A percentile compares a stretch with the other conserved stretches of the same genome.
Conservation (phyloP, 2,329 filamentous ascomycete species). For the Botryotinia globosa region DNA sequence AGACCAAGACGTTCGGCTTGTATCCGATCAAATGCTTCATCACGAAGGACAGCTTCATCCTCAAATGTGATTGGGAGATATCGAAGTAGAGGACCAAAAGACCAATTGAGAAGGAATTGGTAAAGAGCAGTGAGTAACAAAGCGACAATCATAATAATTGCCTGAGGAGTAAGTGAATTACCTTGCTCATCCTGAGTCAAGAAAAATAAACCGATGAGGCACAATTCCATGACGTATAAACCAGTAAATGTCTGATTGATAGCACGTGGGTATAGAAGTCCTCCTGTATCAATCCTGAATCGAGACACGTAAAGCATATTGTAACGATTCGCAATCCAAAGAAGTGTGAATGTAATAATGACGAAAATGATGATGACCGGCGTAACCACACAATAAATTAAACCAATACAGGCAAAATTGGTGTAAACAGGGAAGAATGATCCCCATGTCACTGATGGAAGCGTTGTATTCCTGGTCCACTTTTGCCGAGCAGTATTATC, state of each 20-base stretch:
- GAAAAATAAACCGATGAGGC: conserved; percentile 86
- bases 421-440: conserved; percentile 95
- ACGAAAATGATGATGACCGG: conserved; percentile 92
- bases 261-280: conserved; percentile 84
- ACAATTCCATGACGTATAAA: conserved; percentile 91
- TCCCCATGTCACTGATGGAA: conserved; percentile 82
- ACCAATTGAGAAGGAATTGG: conserved; percentile 75
- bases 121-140: conserved; percentile 69
- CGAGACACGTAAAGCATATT: conserved; percentile 93
- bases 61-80: conserved; percentile 94
- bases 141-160: conserved; percentile 77
- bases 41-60: conserved; percentile 88
- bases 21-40: conserved; percentile 80
- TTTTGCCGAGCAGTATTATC: conserved; percentile 82
- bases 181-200: conserved; percentile 59
- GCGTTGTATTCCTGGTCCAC: conserved; percentile 76
- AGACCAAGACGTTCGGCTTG: conserved; percentile 70
- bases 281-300: conserved; percentile 86
- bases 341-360: conserved; percentile 82
- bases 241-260: conserved; percentile 96
- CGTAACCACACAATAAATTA: conserved; percentile 85
- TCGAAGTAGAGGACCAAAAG: conserved; percentile 80
- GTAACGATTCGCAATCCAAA: conserved; percentile 96
- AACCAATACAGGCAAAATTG: conserved; percentile 87
- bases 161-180: conserved; percentile 65